Evolutionary conservation across 345 rosid genomes (phyloP).

Genomic region (Cardamine chenopodiifolia): DNA sequence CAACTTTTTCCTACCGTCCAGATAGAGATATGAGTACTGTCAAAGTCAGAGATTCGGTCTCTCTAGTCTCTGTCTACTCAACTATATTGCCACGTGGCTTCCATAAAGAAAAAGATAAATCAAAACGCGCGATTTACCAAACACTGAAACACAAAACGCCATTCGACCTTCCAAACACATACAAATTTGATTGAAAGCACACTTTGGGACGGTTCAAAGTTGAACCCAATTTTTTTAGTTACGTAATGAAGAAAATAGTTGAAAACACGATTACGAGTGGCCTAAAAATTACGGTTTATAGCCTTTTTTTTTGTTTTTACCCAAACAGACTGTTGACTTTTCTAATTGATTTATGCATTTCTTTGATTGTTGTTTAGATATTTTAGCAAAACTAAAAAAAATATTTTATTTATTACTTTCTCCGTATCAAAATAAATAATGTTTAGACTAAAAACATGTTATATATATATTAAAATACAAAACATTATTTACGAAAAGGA

Average conservation of each 20-base stretch:
- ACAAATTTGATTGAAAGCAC: not conserved
- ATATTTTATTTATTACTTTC: too few species aligned
- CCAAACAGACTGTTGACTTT: not conserved
- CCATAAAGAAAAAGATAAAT: not conserved
- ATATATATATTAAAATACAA: too few species aligned
- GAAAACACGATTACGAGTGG: not conserved
- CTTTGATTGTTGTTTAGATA: not conserved
- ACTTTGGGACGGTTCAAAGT: not conserved
- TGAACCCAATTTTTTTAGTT: too few species aligned
- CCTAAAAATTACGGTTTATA: not conserved
- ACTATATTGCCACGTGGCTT: constrained; percentile 32
- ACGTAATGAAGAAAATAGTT: not conserved
- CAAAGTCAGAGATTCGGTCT: constrained; percentile 42
- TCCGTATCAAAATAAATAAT: too few species aligned
- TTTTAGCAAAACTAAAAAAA: not conserved
- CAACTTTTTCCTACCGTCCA: constrained; percentile 43
- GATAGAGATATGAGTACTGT: constrained; percentile 38
- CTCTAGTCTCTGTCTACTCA: constrained; percentile 41
- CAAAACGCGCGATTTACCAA: constrained; percentile 31
- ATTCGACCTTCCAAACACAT: not conserved
- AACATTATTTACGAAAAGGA: too few species aligned
- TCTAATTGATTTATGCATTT: too few species aligned
- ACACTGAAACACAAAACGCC: constrained; percentile 30
- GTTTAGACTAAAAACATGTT: too few species aligned
- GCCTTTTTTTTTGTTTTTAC: not conserved